Conservation (phyloP, 768 basidiomycete species). For the Gymnopilus dilepis region DNA sequence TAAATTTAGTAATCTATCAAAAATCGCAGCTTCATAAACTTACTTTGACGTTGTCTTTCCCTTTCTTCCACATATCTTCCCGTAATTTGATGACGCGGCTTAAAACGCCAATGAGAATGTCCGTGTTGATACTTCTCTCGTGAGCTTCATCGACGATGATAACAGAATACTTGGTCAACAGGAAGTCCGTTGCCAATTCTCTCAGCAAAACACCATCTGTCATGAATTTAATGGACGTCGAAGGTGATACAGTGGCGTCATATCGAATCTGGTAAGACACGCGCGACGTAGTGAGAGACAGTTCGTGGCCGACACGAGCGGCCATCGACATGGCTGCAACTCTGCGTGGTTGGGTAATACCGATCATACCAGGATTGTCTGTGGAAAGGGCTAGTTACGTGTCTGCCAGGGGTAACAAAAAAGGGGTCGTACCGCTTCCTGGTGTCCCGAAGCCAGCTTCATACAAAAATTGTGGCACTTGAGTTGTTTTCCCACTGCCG, state of each 20-base stretch:
- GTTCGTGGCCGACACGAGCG: slow-evolving; percentile 87
- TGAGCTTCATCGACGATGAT: slow-evolving; percentile 98
- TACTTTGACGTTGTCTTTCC: slow-evolving; percentile 75
- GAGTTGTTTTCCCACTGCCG: slow-evolving; percentile 98
- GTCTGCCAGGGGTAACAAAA: not conserved
- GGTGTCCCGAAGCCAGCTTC: slow-evolving; percentile 93
- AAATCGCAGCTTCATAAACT: slow-evolving; percentile 9
- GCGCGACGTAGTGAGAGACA: slow-evolving; percentile 79
- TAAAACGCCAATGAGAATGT: slow-evolving; percentile 96
- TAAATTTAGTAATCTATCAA: slow-evolving; percentile 7
- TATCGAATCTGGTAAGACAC: slow-evolving; percentile 99
- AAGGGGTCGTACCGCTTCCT: slow-evolving; percentile 65
- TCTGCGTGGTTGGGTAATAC: slow-evolving; percentile 94
- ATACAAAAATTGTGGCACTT: slow-evolving; percentile 97
- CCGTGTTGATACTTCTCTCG: slow-evolving; percentile 97
- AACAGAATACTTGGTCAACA: slow-evolving; percentile 93
- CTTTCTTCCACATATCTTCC: slow-evolving; percentile 87
- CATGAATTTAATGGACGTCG: slow-evolving; percentile 98
- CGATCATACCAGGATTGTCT: slow-evolving; percentile 99
- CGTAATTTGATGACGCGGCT: slow-evolving; percentile 90
- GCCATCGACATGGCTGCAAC: slow-evolving; percentile 99
- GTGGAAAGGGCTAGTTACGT: slow-evolving; percentile 15
- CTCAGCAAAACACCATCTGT: slow-evolving; percentile 96
- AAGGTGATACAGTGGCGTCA: slow-evolving; percentile 88
- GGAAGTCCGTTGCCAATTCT: slow-evolving; percentile 90